Conservation (phyloP, 805 yeast species). For the Debaryomyces prosopidis region DNA sequence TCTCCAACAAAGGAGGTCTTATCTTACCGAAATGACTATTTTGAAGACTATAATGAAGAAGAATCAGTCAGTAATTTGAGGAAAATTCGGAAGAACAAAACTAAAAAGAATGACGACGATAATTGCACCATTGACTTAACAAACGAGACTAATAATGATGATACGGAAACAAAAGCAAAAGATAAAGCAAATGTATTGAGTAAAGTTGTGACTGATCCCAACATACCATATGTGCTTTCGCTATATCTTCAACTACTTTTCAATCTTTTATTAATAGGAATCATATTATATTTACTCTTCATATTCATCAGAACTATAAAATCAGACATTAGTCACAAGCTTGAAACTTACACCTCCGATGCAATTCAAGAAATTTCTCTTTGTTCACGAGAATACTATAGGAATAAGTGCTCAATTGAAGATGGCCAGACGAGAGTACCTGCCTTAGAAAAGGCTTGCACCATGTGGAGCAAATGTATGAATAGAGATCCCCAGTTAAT, state of each 20-base stretch:
- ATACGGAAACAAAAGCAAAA: not conserved
- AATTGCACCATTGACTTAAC: not conserved
- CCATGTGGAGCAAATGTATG: slow-evolving; percentile 81
- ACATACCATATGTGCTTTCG: slow-evolving; percentile 56
- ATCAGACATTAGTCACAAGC: slow-evolving; percentile 69
- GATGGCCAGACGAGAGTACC: slow-evolving; percentile 56
- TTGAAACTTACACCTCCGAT: slow-evolving; percentile 61
- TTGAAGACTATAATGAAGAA: not conserved
- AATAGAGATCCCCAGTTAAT: slow-evolving; percentile 67
- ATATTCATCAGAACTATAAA: slow-evolving; percentile 56
- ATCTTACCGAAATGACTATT: slow-evolving; percentile 3
- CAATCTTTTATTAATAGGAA: slow-evolving; percentile 52
- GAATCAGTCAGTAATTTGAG: not conserved
- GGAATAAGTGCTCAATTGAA: slow-evolving; percentile 71
- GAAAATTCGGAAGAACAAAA: not conserved
- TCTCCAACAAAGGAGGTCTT: slow-evolving; percentile 33
- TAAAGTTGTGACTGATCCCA: slow-evolving; percentile 36
- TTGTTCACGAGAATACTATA: slow-evolving; percentile 68
- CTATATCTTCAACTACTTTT: slow-evolving; percentile 64
- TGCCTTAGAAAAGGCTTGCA: slow-evolving; percentile 68
- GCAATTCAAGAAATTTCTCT: slow-evolving; percentile 61
- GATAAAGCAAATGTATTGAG: not conserved
- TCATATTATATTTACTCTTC: slow-evolving; percentile 52
- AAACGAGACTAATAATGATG: not conserved
- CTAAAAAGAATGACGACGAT: not conserved